Base-by-base conservation (phyloP, 371 early-diverging fungal species). In the Mortierella sp. region DNA sequence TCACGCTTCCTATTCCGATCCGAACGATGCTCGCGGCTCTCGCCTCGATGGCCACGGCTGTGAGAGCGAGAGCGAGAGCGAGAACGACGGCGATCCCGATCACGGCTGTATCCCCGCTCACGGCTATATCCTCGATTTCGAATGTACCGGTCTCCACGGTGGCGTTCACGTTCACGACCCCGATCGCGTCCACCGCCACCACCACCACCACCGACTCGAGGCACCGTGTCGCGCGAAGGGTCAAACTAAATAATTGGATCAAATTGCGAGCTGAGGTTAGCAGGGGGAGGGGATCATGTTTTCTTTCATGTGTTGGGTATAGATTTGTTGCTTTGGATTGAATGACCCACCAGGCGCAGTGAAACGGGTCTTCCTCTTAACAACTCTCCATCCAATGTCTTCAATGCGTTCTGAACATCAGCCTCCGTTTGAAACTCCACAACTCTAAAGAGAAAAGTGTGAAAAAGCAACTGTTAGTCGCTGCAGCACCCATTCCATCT, bases 341-440 rank as follows among this genome's bases (percentile, higher is more conserved):
- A 2, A 9, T 58, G 7, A 74, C 80, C 88, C 92, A 95, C 96
- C 91, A 95, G 94, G 76, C 94, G 93, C 68, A 98, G 92, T 72
- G 84, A 78, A 28, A 98, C 91, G 57, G 92, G 90, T 75, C 92
- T 90, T 65, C 98, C 99, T 44, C 95, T 93, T 89, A 96, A 92
- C 58, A 97, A 97, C 83, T 93, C 92, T 82, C 95, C 96, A 78
- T 98, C 94, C 86, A 97, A 92, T 88, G 94, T 93, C 84, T 93
- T 92, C 72, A 98, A 89, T 55, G 99, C 99, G 79, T 94, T 91
- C 73, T 95, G 92, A 92, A 96, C 95, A 80, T 96, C 97, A 50
- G 90, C 92, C 73, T 91, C 90, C 74, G 91, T 90, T 47, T 91
- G 88, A 86, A 97, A 98, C 88, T 98, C 99, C 57, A 98, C 98